Evolutionary conservation across 495 filamentous ascomycete genomes (phyloP), one percentile per base, ranked within the genome.

Genomic region (Parmelia sp.): DNA sequence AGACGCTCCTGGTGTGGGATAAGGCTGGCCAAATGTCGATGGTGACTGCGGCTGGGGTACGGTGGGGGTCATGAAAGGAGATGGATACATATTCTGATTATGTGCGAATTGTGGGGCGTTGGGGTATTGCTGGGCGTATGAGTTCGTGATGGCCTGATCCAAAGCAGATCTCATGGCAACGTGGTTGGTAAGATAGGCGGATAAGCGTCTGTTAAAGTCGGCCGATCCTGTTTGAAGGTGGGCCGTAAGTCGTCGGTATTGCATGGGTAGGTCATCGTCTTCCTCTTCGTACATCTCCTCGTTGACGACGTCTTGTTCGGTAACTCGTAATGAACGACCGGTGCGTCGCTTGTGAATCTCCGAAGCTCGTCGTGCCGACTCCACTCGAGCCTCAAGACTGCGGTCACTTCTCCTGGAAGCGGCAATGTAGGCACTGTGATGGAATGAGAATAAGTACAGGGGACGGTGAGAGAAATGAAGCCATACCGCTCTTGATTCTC

Each of bases 221-320:
- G 72, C 68, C 4, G 80, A 83, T 15, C 75, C 71, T 14, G 82
- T 82, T 53, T 82, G 80, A 23, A 86, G 71, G 66, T 84, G 80
- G 15, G 79, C 79, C 25, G 80, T 81, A 36, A 86, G 75, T 36
- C 76, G 74, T 47, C 81, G 80, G 68, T 85, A 87, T 60, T 81
- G 77, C 45, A 71, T 65, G 25, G 72, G 74, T 44, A 77, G 66
- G 67, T 71, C 70, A 42, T 95, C 91, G 44, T 97, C 93, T 71
- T 96, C 89, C 73, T 97, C 93, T 72, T 96, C 93, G 73, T 97
- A 97, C 91, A 96, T 96, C 75, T 94, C 91, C 73, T 96, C 93
- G 70, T 90, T 91, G 65, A 90, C 75, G 14, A 97, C 94, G 74
- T 94, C 91, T 70, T 94, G 84, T 71, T 91, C 88, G 58, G 87